Conservation (phyloP, 2,329 filamentous ascomycete species). For the Pyrenophora graminea region DNA sequence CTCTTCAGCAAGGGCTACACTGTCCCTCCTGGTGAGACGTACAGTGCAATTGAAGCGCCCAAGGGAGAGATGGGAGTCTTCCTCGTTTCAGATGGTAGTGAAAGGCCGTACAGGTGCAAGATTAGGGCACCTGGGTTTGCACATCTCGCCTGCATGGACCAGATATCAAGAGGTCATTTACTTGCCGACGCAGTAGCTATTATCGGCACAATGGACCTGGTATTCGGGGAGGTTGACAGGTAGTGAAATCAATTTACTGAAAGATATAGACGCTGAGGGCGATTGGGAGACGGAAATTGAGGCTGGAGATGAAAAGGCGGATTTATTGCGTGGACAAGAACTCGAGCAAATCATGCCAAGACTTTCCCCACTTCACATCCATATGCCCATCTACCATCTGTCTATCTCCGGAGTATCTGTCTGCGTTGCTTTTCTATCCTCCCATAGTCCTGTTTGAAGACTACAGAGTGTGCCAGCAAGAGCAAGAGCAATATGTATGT, state of each 20-base stretch:
- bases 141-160: slow-evolving; percentile 91
- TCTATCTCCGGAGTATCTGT: too few species aligned
- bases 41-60: slow-evolving; percentile 97
- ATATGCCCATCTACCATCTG: too few species aligned
- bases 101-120: slow-evolving; percentile 96
- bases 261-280: too few species aligned
- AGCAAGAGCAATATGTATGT: too few species aligned
- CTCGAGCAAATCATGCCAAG: background rate
- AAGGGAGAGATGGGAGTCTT: slow-evolving; percentile 99
- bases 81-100: slow-evolving; percentile 91
- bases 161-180: slow-evolving; percentile 88
- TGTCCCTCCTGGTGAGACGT: slow-evolving; percentile 96
- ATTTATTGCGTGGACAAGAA: slow-evolving; percentile 8
- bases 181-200: slow-evolving; percentile 96
- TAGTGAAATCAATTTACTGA: background rate
- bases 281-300: background rate
- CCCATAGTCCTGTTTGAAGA: too few species aligned
- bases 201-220: slow-evolving; percentile 63
- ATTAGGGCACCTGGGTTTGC: slow-evolving; percentile 97
- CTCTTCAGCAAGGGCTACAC: slow-evolving; percentile 98
- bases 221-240: slow-evolving; percentile 42
- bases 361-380: too few species aligned
- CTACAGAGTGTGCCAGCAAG: too few species aligned
- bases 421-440: too few species aligned
- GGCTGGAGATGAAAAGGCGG: background rate